A percentile compares a stretch with the other conserved stretches of the same genome.
These are phyloP conservation scores for Camelina hispida DNA, from an alignment of 345 rosid genomes.

Conservation along the genomic window DNA sequence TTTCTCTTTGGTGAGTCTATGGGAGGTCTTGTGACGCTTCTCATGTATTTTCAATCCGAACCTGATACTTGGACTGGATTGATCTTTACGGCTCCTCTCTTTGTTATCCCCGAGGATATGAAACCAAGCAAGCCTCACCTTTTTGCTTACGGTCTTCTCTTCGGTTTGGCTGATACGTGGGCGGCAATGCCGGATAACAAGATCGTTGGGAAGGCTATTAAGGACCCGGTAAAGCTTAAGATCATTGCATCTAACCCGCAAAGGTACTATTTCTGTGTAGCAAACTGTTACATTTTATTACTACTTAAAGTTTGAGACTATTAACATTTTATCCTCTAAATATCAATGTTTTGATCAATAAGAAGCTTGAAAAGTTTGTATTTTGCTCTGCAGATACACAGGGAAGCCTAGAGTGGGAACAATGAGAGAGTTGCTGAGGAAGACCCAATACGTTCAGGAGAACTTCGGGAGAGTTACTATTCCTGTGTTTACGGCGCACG, in stretches of 20 bases:
- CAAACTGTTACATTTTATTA: not conserved
- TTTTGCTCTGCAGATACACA: conserved; percentile 51
- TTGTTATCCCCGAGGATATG: conserved; percentile 88
- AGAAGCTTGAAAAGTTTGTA: not conserved
- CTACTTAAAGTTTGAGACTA: conserved; percentile 13
- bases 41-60: conserved; percentile 91
- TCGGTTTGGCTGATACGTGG: conserved; percentile 96
- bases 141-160: conserved; percentile 78
- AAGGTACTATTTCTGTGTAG: conserved; percentile 69
- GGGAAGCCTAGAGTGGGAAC: conserved; percentile 95
- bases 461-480: conserved; percentile 63
- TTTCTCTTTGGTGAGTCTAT: conserved; percentile 92
- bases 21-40: conserved; percentile 87
- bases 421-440: conserved; percentile 83
- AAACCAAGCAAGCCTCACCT: conserved; percentile 75
- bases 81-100: conserved; percentile 95
- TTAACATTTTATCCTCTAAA: not conserved
- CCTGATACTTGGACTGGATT: conserved; percentile 84
- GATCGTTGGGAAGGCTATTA: conserved; percentile 85
- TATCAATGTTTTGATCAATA: not conserved
- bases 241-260: conserved; percentile 84
- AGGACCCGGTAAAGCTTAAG: conserved; percentile 80
- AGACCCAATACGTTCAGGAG: conserved; percentile 78
- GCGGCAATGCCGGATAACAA: conserved; percentile 89
- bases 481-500: conserved; percentile 78